Evolutionary conservation across 345 rosid species (phyloP).

Genomic region (Microcos paniculata): DNA sequence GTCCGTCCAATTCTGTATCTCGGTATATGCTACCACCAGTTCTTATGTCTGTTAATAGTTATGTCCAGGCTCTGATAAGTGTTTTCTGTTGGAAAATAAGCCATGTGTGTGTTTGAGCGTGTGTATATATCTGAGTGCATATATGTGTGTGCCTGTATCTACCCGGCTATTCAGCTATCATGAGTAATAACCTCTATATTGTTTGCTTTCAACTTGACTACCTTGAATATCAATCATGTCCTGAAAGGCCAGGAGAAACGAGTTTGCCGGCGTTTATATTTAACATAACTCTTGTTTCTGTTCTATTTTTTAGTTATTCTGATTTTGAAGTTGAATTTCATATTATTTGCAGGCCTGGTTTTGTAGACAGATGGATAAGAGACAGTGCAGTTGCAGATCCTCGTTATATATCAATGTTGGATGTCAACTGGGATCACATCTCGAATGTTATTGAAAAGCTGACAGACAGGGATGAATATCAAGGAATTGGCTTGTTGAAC

Average conservation of each 20-base stretch:
- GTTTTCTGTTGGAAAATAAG: too few relatives aligned
- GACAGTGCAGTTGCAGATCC: slow-evolving; percentile 40
- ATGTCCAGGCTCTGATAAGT: neutral
- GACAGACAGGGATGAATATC: slow-evolving; percentile 44
- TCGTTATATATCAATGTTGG: slow-evolving; percentile 55
- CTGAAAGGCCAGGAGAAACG: too few relatives aligned
- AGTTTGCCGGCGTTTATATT: too few relatives aligned
- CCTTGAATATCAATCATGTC: too few relatives aligned
- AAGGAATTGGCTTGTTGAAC: slow-evolving; percentile 74
- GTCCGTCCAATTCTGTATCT: slow-evolving; percentile 33
- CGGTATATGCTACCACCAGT: slow-evolving; percentile 32
- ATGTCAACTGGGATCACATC: slow-evolving; percentile 65
- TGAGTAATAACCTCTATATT: too few relatives aligned
- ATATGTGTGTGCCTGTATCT: too few relatives aligned
- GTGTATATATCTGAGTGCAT: too few relatives aligned
- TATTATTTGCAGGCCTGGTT: slow-evolving; percentile 31
- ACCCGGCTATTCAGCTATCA: too few relatives aligned
- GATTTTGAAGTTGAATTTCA: slow-evolving; percentile 17
- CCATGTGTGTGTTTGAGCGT: too few relatives aligned
- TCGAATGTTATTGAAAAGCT: slow-evolving; percentile 49
- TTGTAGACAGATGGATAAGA: slow-evolving; percentile 51
- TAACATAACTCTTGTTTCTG: neutral
- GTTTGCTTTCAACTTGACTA: too few relatives aligned
- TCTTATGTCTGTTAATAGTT: neutral
- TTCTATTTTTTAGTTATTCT: neutral